A percentile compares a stretch with the other conserved stretches of the same genome.
Conservation (phyloP, 768 basidiomycete genomes). For the Kwoniella europaea region DNA sequence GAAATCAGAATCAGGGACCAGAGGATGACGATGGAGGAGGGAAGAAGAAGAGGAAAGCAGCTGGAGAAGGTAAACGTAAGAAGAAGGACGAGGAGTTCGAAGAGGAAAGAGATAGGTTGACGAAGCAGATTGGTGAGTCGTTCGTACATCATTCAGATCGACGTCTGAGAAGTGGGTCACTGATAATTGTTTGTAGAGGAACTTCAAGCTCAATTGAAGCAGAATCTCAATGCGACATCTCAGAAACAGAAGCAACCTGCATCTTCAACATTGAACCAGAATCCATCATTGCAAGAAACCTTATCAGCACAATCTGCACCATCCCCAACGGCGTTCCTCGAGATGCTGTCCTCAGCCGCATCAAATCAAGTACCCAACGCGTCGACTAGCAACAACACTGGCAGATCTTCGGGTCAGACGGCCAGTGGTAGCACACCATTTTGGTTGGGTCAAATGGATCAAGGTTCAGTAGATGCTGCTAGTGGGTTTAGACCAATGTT, state of each 20-base stretch:
- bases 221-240: conserved; percentile 1
- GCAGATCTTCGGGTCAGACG: neutral
- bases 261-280: conserved; percentile 4
- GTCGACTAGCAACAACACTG: neutral
- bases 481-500: conserved; percentile 22
- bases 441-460: conserved; percentile 13
- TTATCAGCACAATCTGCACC: conserved; percentile 18
- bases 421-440: conserved; percentile 4
- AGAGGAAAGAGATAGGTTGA: conserved; percentile 39
- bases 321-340: conserved; percentile 51
- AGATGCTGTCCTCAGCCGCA: conserved; percentile 51
- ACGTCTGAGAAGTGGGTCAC: neutral
- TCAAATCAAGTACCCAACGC: conserved; percentile 24
- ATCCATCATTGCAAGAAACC: conserved; percentile 7
- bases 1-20: neutral
- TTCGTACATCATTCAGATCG: neutral
- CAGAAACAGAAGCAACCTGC: conserved; percentile 8
- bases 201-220: conserved; percentile 40
- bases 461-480: neutral
- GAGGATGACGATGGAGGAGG: conserved; percentile 27
- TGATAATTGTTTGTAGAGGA: conserved; percentile 32
- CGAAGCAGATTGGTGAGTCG: conserved; percentile 44
- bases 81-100: conserved; percentile 31
- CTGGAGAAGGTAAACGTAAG: conserved; percentile 23
- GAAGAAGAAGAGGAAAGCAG: conserved; percentile 34